A percentile compares a stretch with the other conserved stretches of the same genome.
phyloP scores from a whole-genome alignment of 306 rosid genomes.

The Vigna radiata region DNA sequence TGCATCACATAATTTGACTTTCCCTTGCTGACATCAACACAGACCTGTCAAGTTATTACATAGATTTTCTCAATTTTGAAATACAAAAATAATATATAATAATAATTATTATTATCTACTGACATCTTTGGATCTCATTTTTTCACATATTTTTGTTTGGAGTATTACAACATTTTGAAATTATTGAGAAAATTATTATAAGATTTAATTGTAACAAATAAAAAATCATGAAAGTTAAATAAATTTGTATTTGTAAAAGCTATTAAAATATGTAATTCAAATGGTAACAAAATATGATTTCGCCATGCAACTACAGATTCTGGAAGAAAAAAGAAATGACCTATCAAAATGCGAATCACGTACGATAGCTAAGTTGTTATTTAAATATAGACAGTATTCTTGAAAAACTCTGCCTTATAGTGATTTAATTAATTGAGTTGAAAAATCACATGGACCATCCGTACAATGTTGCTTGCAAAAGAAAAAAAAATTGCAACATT shows the following conservation, averaged over 20 bases:
- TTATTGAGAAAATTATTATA: too few species aligned
- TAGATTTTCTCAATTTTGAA: not conserved
- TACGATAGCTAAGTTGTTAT: not conserved
- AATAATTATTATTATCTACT: too few species aligned
- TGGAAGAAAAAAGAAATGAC: not conserved
- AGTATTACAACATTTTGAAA: too few species aligned
- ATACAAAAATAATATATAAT: not conserved
- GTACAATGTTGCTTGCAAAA: not conserved
- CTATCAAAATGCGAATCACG: not conserved
- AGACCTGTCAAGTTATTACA: not conserved
- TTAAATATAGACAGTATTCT: not conserved
- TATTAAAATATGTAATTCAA: too few species aligned
- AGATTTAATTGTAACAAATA: too few species aligned
- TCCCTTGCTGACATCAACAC: not conserved
- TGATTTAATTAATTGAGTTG: not conserved
- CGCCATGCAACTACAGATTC: too few species aligned
- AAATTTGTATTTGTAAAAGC: too few species aligned
- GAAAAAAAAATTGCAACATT: not conserved
- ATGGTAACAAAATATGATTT: too few species aligned
- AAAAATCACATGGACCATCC: not conserved
- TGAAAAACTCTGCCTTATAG: not conserved
- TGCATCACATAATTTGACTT: not conserved
- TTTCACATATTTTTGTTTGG: not conserved
- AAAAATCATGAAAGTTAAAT: too few species aligned
- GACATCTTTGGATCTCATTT: not conserved